phyloP scores from a whole-genome alignment of 305 asterid species.

The Withania somnifera region DNA sequence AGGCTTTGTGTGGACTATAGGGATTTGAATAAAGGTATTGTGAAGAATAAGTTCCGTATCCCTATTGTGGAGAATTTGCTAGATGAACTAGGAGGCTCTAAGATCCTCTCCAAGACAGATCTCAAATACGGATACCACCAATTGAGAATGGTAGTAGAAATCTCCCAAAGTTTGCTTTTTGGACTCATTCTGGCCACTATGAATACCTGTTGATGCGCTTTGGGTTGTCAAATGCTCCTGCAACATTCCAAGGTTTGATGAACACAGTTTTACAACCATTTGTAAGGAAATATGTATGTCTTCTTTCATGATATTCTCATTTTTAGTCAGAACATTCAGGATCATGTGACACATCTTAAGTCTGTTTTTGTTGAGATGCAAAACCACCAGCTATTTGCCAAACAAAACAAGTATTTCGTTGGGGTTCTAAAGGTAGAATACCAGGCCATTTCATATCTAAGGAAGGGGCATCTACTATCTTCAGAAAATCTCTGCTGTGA shows the following conservation, averaged over 20 bases:
- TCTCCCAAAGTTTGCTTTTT: too few relatives aligned
- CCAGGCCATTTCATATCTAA: background rate
- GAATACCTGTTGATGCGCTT: too few relatives aligned
- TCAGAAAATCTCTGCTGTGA: background rate
- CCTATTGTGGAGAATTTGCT: background rate
- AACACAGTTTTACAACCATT: too few relatives aligned
- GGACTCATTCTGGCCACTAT: too few relatives aligned
- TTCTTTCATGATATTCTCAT: too few relatives aligned
- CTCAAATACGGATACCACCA: too few relatives aligned
- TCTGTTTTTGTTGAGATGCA: background rate
- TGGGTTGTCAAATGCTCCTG: background rate
- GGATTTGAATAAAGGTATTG: background rate
- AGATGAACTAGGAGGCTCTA: background rate
- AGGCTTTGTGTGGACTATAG: too few relatives aligned
- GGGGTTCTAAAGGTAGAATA: background rate
- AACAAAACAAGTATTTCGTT: background rate
- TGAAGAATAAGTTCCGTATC: background rate
- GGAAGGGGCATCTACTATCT: background rate
- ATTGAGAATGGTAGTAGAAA: too few relatives aligned
- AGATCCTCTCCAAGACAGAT: background rate
- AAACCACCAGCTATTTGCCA: background rate
- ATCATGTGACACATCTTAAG: too few relatives aligned
- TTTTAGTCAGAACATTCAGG: too few relatives aligned
- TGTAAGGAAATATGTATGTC: too few relatives aligned
- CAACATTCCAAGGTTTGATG: background rate